phyloP scores from a whole-genome alignment of 257 asterid genomes.

The Buddleja alternifolia region DNA sequence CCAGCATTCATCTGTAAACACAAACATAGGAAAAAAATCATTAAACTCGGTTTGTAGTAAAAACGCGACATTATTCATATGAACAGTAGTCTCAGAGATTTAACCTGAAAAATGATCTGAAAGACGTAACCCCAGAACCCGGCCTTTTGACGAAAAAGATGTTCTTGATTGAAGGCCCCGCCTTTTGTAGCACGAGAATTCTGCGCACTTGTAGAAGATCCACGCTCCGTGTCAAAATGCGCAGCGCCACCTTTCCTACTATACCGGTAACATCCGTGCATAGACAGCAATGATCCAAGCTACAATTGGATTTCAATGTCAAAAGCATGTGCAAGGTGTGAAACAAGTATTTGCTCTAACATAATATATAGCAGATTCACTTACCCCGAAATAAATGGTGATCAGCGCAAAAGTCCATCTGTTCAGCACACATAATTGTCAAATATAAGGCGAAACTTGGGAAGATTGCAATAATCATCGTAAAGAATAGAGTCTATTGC shows the following conservation, averaged over 20 bases:
- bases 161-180: conserved; percentile 33
- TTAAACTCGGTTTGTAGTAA: too few species aligned
- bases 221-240: conserved; percentile 53
- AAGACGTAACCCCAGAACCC: conserved; percentile 72
- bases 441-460: too few species aligned
- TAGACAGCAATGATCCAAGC: conserved; percentile 88
- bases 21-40: neutral
- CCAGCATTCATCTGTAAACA: conserved; percentile 87
- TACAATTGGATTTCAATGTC: conserved; percentile 32
- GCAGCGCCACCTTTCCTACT: conserved; percentile 35
- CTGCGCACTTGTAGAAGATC: conserved; percentile 31
- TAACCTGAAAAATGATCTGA: conserved; percentile 90
- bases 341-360: neutral
- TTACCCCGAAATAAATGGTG: conserved; percentile 86
- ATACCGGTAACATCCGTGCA: conserved; percentile 63
- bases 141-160: conserved; percentile 50
- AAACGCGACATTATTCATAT: neutral
- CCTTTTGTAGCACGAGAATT: conserved; percentile 35
- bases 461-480: too few species aligned
- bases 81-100: conserved; percentile 14
- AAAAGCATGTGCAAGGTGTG: conserved; percentile 7
- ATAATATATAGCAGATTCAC: conserved; percentile 19
- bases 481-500: too few species aligned
- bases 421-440: conserved; percentile 17
- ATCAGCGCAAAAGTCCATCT: conserved; percentile 93